Base-by-base conservation (phyloP, 768 basidiomycete genomes). In the Fibroporia radiculosa region DNA sequence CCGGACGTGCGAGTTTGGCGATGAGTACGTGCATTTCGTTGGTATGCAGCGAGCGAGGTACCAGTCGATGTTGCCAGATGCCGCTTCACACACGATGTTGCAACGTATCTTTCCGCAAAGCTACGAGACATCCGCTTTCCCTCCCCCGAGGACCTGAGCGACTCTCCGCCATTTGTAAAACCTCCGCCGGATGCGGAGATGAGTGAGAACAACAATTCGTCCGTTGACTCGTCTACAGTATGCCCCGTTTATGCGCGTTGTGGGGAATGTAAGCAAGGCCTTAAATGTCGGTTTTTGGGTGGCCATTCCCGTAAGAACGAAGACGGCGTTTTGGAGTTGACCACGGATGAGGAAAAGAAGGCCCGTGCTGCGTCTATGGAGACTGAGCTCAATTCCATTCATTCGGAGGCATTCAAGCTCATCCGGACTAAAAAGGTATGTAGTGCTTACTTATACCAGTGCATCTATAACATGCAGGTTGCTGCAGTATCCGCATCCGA, bases 271-370 rank as follows among this genome's bases (percentile, higher is more conserved):
- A 76, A 77, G 42, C 79, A 77, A 54, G 96, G 93, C 10, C 82
- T 87, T 62, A 90, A 92, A 62, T 99, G 96, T 60, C 80, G 96
- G 2, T 96, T 86, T 64, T 74, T 96, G 4, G 83, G 84, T 11
- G 82, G 77, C 3, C 95, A 99, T 62, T 65, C 84, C 10, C 64
- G 58, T 14, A 63, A 65, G 27, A 67, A 72, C 25, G 70, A 70
- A 13, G 63, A 67, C 12, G 79, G 76, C 1, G 50, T 62, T 2
- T 53, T 76, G 13, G 61, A 61, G 20, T 56, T 84, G 1, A 48
- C 72, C 0, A 65, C 65, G 5, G 78, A 90, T 53, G 75, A 78
- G 47, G 76, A 79, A 29, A 82, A 74, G 60, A 75, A 75, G 56
- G 74, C 71, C 16, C 65, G 54, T 24, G 54, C 67, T 0, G 74